Percentiles rank a stretch among this genome's conserved stretches.
Conservation (phyloP, 768 basidiomycete genomes). For the Mycena rebaudengoi region DNA sequence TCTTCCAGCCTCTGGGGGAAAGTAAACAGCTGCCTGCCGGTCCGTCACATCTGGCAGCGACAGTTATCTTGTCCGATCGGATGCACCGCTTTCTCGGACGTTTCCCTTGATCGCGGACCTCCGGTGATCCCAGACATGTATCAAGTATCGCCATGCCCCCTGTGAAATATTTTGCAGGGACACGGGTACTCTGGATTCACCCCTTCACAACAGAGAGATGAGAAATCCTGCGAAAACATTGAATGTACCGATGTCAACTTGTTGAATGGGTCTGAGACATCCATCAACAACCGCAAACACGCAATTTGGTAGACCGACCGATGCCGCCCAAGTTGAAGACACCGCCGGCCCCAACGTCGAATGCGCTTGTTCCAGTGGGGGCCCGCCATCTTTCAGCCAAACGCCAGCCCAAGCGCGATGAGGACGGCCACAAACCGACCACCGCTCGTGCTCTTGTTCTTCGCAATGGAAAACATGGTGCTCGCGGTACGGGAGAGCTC, state of each 20-base stretch:
- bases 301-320: conserved; percentile 17
- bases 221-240: neutral
- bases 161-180: too few relatives aligned
- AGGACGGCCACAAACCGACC: conserved; percentile 63
- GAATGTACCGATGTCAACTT: neutral
- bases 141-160: too few relatives aligned
- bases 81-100: too few relatives aligned
- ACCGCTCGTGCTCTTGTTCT: conserved; percentile 79
- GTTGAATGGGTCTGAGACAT: neutral
- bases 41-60: neutral
- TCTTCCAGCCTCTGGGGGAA: neutral
- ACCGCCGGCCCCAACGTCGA: conserved; percentile 40
- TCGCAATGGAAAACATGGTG: conserved; percentile 79
- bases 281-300: conserved; percentile 20
- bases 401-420: conserved; percentile 51
- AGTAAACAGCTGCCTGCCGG: neutral
- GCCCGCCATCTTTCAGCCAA: conserved; percentile 56
- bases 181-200: too few relatives aligned
- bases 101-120: too few relatives aligned
- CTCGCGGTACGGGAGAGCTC: conserved; percentile 75
- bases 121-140: too few relatives aligned
- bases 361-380: conserved; percentile 64
- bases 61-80: too few relatives aligned
- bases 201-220: too few relatives aligned
- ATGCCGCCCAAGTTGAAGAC: conserved; percentile 38